Evolutionary conservation across 345 rosid species (phyloP), one percentile per base, ranked within the genome.

Genomic region (Gossypium herbaceum): DNA sequence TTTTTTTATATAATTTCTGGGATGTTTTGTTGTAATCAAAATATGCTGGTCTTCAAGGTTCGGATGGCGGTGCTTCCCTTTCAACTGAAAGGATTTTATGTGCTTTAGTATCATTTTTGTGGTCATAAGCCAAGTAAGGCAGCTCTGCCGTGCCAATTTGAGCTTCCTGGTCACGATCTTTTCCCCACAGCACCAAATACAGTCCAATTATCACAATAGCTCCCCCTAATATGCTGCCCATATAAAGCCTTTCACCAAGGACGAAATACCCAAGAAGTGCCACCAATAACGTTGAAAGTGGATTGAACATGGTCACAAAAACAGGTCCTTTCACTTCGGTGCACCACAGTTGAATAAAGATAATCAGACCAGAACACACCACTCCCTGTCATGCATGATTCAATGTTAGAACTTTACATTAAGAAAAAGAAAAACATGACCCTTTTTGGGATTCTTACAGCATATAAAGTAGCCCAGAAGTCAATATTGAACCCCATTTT

Each of bases 171-270:
- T 84, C 89, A 9, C 64, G 83, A 55, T 86, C 92, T 82, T 89
- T 91, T n/a, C 93, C 96, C 93, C 93, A 89, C 13, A 87, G 71
- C 74, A 91, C 84, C 77, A 89, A 50, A 78, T 91, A 91, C 39
- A 91, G 66, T 52, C 92, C 96, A 51, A 75, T 6, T 13, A 89
- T 85, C 43, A 85, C 90, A 69, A 82, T 60, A 39, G 72, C 72
- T 56, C 84, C 90, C 22, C 96, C 93, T 27, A 89, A 0, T 65
- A 86, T 73, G 85, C 96, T 88, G 90, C 41, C 41, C 41, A 34
- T 34, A 34, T 34, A 34, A 34, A 34, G 41, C 7, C 41, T 34
- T 34, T 34, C 41, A 34, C 41, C 41, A 5, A 34, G 41, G 41
- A 34, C 41, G 41, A 34, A 55, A 78, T 25, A 77, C 61, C 20